Base-by-base conservation (phyloP, 441 rosid genomes). In the Brassica balearica region DNA sequence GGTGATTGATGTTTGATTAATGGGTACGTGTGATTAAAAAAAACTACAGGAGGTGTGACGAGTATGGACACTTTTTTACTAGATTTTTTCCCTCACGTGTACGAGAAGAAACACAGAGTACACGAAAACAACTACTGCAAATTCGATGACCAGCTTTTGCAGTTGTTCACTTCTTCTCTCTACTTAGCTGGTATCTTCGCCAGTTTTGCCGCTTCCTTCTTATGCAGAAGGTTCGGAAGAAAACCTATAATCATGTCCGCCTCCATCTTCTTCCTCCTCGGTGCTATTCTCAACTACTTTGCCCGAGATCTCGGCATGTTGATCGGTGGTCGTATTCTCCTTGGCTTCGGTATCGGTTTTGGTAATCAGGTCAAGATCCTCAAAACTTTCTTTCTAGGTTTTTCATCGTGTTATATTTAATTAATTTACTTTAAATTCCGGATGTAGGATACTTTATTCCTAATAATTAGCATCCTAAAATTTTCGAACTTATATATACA, bases 121-220 rank as follows among this genome's bases (percentile, higher is more conserved):
- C 97, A 86, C 68, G 96, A 94, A 81, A 91, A 71, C 89, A 89
- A 94, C 83, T 94, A 94, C 85, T 94, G 98, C 91, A 92, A 92
- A 83, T 94, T 85, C 78, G 77, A 94, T 73, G 84, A 87, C 73
- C 94, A 90, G 77, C 75, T 88, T 27, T 89, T 94, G 36, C 82
- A 91, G 58, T 92, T 96, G 34, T 81, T 94, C 65, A 91, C 97
- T 12, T 95, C 98, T 8, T 93, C 98, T 14, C 88, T 93, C 1
- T 93, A 95, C 64, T 69, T 95, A 76, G 99, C 98, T 7, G 98
- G 97, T 8, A 84, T 93, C 1, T 3, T 86, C 0, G 64, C 97
- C 0, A 93, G 98, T 9, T 27, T 93, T 0, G 87, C 80, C 2
- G 96, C 98, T 0, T 85, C 98, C 5, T 81, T 36, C 1, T 77